A percentile compares a stretch with the other conserved stretches of the same genome.
Evolutionary conservation across 352 stramenopile genomes (phyloP).

Genomic region (Pythium rishiriense): DNA sequence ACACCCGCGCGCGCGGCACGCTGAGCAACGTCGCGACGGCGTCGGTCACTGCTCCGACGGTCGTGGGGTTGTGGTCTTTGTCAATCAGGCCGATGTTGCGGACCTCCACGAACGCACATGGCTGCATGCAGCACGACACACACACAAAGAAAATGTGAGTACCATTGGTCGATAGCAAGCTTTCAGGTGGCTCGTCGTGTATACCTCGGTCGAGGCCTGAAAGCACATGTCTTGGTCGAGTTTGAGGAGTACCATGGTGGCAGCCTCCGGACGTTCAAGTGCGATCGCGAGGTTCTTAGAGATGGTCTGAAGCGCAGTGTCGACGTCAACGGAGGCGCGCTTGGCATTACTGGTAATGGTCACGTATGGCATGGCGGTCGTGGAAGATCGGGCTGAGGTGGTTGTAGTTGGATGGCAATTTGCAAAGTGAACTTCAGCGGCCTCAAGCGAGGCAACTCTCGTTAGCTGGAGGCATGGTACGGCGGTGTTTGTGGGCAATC

Average conservation of each 20-base stretch:
- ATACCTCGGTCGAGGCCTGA: conserved; percentile 36
- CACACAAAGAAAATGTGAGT: neutral
- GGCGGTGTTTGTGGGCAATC: too few relatives aligned
- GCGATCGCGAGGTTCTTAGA: conserved; percentile 39
- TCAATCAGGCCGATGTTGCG: conserved; percentile 40
- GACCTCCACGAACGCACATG: conserved; percentile 40
- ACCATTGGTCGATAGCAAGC: too few relatives aligned
- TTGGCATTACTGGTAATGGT: conserved; percentile 44
- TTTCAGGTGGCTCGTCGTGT: neutral
- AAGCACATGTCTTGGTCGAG: conserved; percentile 44
- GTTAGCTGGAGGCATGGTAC: too few relatives aligned
- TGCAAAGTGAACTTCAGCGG: too few relatives aligned
- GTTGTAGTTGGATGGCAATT: neutral
- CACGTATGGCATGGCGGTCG: conserved; percentile 39
- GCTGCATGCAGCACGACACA: conserved; percentile 21
- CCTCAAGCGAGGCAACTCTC: too few relatives aligned
- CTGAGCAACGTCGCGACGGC: conserved; percentile 25
- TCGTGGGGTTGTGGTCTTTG: conserved; percentile 34
- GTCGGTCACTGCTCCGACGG: conserved; percentile 31
- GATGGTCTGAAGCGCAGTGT: conserved; percentile 31
- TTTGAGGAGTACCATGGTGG: conserved; percentile 42
- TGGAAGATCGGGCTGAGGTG: too few relatives aligned
- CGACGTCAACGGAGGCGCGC: conserved; percentile 34
- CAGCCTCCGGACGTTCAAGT: conserved; percentile 37
- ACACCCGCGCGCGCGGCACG: conserved; percentile 30